phyloP scores from a whole-genome alignment of 495 filamentous ascomycete species.

The Acidomyces sp. region DNA sequence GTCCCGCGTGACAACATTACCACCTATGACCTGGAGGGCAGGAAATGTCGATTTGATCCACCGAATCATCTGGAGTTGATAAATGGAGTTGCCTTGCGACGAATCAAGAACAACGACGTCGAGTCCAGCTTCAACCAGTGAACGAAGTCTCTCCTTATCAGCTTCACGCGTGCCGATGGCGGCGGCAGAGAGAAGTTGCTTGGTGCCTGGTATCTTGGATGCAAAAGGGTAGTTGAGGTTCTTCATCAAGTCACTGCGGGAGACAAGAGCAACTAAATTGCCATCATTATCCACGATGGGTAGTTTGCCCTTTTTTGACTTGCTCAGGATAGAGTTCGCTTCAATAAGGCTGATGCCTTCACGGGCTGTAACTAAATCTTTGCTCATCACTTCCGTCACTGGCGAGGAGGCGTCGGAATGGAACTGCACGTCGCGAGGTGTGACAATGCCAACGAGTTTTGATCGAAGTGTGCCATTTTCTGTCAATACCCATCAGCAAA shows the following conservation, averaged over 20 bases:
- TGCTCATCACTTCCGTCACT: slow-evolving; percentile 87
- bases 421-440: slow-evolving; percentile 95
- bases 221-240: slow-evolving; percentile 94
- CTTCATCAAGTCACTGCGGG: slow-evolving; percentile 95
- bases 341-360: slow-evolving; percentile 72
- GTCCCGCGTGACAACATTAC: slow-evolving; percentile 93
- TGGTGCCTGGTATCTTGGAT: slow-evolving; percentile 92
- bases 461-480: slow-evolving; percentile 86
- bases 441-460: slow-evolving; percentile 92
- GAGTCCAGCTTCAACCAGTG: slow-evolving; percentile 84
- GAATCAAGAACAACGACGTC: slow-evolving; percentile 93
- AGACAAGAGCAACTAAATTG: slow-evolving; percentile 89
- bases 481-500: no score
- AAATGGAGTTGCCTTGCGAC: slow-evolving; percentile 94
- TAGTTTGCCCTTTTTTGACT: slow-evolving; percentile 98
- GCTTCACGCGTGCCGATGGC: slow-evolving; percentile 89
- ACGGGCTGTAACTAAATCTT: slow-evolving; percentile 80
- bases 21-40: slow-evolving; percentile 82
- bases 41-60: slow-evolving; percentile 82
- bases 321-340: slow-evolving; percentile 83
- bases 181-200: slow-evolving; percentile 91
- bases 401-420: slow-evolving; percentile 54
- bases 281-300: slow-evolving; percentile 80
- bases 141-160: slow-evolving; percentile 74
- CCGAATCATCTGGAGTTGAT: slow-evolving; percentile 93